Base-by-base conservation (phyloP, 1,284 basidiomycete species). In the Ustilago xerochloae region DNA sequence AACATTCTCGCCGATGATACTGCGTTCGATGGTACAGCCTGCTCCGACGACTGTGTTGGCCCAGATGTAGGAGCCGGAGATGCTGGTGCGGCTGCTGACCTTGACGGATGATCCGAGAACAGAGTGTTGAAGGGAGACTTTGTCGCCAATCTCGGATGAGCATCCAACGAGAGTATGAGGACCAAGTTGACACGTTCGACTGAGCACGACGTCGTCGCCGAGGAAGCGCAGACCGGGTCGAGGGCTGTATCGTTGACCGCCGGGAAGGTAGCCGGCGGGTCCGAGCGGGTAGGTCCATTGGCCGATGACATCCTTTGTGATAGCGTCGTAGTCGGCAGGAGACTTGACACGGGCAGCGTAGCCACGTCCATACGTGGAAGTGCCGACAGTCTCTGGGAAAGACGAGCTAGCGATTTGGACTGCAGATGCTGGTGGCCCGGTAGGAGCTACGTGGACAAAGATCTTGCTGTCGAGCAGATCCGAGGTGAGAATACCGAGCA, bases 391-490 rank as follows among this genome's bases (percentile, higher is more conserved):
- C 10, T 71, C 77, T 1, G 93, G 93, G 20, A 93, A 92, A 83
- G 96, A 96, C 9, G 70, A 76, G 45, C 53, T 65, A 13, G 65
- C 58, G 38, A 62, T 64, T 41, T 61, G 61, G 2, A 65, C 59
- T 10, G 63, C 53, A 5, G 73, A 68, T 15, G 66, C 52, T 28
- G 69, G 61, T 36, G 57, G 58, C 16, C 74, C 64, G 8, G 75
- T 73, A 13, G 75, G 74, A n/a, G 91, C 90, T 52, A 96, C 88
- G 80, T 95, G 93, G 75, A 93, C 92, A 82, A 93, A 90, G 64
- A 99, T 96, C 77, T 91, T 95, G 86, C 97, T 96, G 87, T 94
- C 94, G 45, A 99, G 88, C 46, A 99, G 85, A 85, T 99, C 97
- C 13, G 93, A 96, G 0, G 93, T 97, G 63, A 99, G 88, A 45